These are phyloP conservation scores for Aegilops tauschii DNA, from an alignment of 176 grass and related monocot species.

Conservation along the genomic window DNA sequence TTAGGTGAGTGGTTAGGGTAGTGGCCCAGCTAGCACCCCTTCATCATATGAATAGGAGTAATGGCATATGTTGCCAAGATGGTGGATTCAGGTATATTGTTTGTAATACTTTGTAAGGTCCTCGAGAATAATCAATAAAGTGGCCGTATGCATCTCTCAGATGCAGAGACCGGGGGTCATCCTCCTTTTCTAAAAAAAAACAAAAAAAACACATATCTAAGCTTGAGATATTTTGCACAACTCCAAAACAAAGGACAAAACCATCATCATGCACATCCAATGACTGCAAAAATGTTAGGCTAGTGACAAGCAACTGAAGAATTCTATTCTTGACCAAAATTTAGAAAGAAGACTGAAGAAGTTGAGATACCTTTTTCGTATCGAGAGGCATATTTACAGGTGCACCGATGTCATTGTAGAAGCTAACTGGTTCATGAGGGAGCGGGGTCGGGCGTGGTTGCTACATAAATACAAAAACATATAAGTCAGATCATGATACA, in stretches of 20 bases:
- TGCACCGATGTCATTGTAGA: conserved; percentile 48
- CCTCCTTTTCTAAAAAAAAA: too few species aligned
- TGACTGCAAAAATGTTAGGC: background rate
- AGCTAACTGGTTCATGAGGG: conserved; percentile 51
- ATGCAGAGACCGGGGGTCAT: too few species aligned
- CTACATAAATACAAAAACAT: conserved; percentile 12
- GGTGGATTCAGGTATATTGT: too few species aligned
- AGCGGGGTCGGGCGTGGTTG: conserved; percentile 35
- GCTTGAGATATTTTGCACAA: background rate
- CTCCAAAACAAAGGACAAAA: background rate
- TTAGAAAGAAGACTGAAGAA: background rate
- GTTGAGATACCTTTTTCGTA: conserved; percentile 35
- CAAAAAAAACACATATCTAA: background rate
- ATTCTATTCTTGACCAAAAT: background rate
- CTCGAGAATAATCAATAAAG: too few species aligned
- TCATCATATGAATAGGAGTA: too few species aligned
- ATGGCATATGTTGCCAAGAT: too few species aligned
- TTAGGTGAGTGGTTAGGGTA: too few species aligned
- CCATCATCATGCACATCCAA: background rate
- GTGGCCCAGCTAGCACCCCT: too few species aligned
- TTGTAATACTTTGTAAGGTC: too few species aligned
- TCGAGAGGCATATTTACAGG: conserved; percentile 59
- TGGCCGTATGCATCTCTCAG: too few species aligned
- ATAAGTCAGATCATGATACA: conserved; percentile 10
- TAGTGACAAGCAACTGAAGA: background rate